These are phyloP conservation scores for Hortiboletus flavorubellus DNA, from an alignment of 768 basidiomycete species.

Conservation along the genomic window DNA sequence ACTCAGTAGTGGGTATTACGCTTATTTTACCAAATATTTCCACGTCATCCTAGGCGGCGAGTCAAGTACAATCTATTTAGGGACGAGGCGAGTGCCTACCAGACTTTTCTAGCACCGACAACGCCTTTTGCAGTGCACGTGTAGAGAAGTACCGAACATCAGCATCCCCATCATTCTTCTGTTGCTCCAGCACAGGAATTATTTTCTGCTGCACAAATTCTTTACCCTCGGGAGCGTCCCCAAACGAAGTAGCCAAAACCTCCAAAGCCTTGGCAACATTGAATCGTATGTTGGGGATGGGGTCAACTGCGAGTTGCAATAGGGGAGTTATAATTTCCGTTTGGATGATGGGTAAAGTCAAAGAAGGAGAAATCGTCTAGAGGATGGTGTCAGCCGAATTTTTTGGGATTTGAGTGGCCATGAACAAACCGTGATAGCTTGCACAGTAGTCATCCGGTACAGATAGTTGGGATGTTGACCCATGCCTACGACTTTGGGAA, in stretches of 20 bases:
- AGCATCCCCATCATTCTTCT: slow-evolving; percentile 87
- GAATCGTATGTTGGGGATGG: slow-evolving; percentile 99
- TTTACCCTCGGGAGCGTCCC: slow-evolving; percentile 60
- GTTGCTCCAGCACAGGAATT: slow-evolving; percentile 78
- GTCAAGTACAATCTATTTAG: slow-evolving; percentile 1
- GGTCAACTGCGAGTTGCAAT: slow-evolving; percentile 77
- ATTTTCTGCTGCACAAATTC: slow-evolving; percentile 73
- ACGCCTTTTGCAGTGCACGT: slow-evolving; percentile 67
- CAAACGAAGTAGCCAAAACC: slow-evolving; percentile 74
- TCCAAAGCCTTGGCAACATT: slow-evolving; percentile 96
- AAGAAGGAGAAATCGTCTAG: slow-evolving; percentile 94
- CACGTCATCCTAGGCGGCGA: slow-evolving; percentile 18
- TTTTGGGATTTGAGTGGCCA: background rate
- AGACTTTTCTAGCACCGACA: slow-evolving; percentile 36
- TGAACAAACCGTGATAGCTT: slow-evolving; percentile 86
- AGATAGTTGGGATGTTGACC: slow-evolving; percentile 95
- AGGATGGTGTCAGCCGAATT: slow-evolving; percentile 6
- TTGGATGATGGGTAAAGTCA: slow-evolving; percentile 79
- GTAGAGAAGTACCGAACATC: slow-evolving; percentile 95
- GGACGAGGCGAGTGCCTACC: slow-evolving; percentile 25
- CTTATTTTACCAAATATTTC: slow-evolving; percentile 20
- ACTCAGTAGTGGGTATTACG: slow-evolving; percentile 29
- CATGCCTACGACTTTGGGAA: slow-evolving; percentile 97
- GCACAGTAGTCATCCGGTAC: slow-evolving; percentile 97
- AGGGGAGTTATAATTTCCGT: slow-evolving; percentile 83